Conservation (phyloP, 2,329 filamentous ascomycete species). For the Aspergillus spinulosporus region DNA sequence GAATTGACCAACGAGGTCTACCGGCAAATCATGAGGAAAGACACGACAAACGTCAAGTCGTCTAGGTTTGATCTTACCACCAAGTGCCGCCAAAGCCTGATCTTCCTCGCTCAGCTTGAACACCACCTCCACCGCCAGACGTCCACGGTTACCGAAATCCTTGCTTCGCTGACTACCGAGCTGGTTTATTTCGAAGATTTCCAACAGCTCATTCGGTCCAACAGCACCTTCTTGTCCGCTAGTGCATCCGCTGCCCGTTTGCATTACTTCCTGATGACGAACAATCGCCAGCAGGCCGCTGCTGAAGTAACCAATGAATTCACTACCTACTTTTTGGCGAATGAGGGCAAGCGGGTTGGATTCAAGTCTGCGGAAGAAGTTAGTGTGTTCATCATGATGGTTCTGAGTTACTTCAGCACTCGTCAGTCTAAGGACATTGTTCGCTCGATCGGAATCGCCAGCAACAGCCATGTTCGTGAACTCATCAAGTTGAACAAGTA, state of each 20-base stretch:
- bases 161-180: slow-evolving; percentile 48
- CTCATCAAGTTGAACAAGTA: slow-evolving; percentile 34
- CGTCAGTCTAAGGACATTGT: slow-evolving; percentile 37
- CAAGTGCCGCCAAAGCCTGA: slow-evolving; percentile 38
- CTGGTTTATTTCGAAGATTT: slow-evolving; percentile 45
- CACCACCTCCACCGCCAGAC: slow-evolving; percentile 36
- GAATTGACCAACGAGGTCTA: slow-evolving; percentile 42
- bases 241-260: slow-evolving; percentile 38
- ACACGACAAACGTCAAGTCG: slow-evolving; percentile 33
- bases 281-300: slow-evolving; percentile 27
- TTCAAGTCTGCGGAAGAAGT: slow-evolving; percentile 28
- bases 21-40: slow-evolving; percentile 41
- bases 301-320: slow-evolving; percentile 34
- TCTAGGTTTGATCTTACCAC: slow-evolving; percentile 38
- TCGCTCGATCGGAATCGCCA: slow-evolving; percentile 41
- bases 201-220: slow-evolving; percentile 38
- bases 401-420: slow-evolving; percentile 38
- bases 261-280: slow-evolving; percentile 32
- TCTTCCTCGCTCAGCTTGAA: slow-evolving; percentile 50
- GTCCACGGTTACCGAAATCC: slow-evolving; percentile 43
- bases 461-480: slow-evolving; percentile 30
- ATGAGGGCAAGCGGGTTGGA: slow-evolving; percentile 34
- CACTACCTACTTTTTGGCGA: slow-evolving; percentile 33
- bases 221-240: slow-evolving; percentile 38
- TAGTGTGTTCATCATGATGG: slow-evolving; percentile 33